Evolutionary conservation across 257 asterid species (phyloP), one percentile per base, ranked within the genome.

Genomic region (Petunia secreta): DNA sequence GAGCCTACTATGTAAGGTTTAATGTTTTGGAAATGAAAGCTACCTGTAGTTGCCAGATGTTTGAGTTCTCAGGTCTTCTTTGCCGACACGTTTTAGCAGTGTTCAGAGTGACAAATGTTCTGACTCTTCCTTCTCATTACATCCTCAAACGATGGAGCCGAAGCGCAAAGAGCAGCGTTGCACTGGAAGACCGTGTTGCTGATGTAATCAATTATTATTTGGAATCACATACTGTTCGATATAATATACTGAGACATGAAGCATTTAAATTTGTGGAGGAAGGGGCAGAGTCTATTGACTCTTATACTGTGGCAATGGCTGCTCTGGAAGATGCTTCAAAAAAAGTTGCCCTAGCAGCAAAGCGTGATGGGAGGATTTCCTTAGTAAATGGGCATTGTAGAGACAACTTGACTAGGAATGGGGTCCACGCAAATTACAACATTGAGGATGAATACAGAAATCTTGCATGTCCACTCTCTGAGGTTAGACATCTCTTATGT

Each of bases 171-270:
- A 94, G 99, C 83, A 87, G 85, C 78, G 91, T 96, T 77, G 80
- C 83, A 68, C 79, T 96, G 82, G 97, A 92, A 82, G 95, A 91
- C 66, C 88, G 85, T 58, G 89, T 85, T 73, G 73, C 84, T 74
- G 91, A 91, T 79, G 85, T 87, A 76, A 90, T 88, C 83, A 88
- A 85, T 82, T 83, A 89, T 85, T 93, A 96, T 87, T 86, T 96
- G 94, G 99, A 94, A 86, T 96, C 99, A 34, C 99, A 94, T 84
- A 96, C 93, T 66, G 98, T 96, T 82, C 85, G 99, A 75, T 94
- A 87, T 78, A 96, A 91, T 83, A 89, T 91, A 34, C 93, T 96
- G 65, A 88, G 98, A 83, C 98, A 92, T 59, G 97, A 89, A 86
- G 99, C 95, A 37, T 88, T 94, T 78, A 96, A 92, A 85, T 87